Conservation (phyloP, 225 moss, liverwort and hornwort genomes). For the Pseudoscleropodium purum region DNA sequence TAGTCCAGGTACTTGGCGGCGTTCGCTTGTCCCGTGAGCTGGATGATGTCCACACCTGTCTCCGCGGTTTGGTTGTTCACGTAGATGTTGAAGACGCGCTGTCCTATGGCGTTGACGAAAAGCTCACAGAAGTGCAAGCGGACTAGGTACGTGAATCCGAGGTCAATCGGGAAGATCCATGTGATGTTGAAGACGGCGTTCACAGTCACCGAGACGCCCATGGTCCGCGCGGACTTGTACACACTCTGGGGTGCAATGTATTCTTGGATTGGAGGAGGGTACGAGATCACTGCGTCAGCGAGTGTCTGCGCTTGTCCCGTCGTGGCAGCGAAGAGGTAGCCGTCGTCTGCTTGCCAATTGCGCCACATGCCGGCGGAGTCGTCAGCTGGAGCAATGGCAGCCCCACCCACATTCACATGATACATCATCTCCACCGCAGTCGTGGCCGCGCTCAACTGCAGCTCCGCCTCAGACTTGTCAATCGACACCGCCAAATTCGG, state of each 20-base stretch:
- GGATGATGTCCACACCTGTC: conserved; percentile 16
- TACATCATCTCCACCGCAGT: conserved; percentile 59
- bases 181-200: conserved; percentile 47
- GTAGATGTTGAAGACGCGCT: conserved; percentile 71
- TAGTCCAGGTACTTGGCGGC: conserved; percentile 44
- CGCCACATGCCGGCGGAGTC: conserved; percentile 42
- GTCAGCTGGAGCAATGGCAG: conserved; percentile 6
- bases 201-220: conserved; percentile 19
- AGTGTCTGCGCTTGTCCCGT: neutral
- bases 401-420: conserved; percentile 73
- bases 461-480: neutral
- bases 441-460: neutral
- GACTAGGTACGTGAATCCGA: conserved; percentile 44
- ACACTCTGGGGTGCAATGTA: conserved; percentile 57
- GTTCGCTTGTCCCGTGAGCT: neutral
- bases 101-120: neutral
- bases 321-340: conserved; percentile 27
- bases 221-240: conserved; percentile 55
- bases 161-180: conserved; percentile 56
- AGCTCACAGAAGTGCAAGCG: conserved; percentile 71
- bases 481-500: neutral
- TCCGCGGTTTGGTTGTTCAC: conserved; percentile 57
- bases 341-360: conserved; percentile 33
- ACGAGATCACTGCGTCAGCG: neutral
- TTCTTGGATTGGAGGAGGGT: neutral